Base-by-base conservation (phyloP, 768 basidiomycete species). In the Tulasnella sp. region DNA sequence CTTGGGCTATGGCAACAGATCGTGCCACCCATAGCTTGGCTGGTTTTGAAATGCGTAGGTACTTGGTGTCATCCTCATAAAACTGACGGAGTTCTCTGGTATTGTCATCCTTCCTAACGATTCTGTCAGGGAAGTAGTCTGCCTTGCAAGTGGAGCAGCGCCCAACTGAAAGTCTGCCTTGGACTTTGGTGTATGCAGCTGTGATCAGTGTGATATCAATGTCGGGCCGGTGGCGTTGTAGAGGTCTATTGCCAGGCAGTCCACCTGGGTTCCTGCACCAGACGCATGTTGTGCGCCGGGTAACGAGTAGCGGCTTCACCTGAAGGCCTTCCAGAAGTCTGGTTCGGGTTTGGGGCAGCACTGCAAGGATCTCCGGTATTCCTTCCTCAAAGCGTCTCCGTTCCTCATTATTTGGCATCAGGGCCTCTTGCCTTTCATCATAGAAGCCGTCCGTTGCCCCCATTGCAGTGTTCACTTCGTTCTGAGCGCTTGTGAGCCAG, bases 21-120 rank as follows among this genome's bases (percentile, higher is more conserved):
- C 81, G 48, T 42, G 83, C 80, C 5, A 82, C 80, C 83, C 82
- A 84, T 3, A 83, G 61, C 0, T 40, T 40, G 15, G 82, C 83
- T 71, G 72, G 40, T 73, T 83, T 82, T 0, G 82, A 84, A 9
- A 84, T 80, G 10, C 82, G 80, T 3, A 83, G 46, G 77, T 81
- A 83, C 37, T 73, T 20, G 0, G 80, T 51, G 51, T 82, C 79
- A 72, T 78, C 79, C 32, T 82, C 82, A 3, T 80, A 78, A 4
- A 73, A 69, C 32, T 80, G 67, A 9, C 80, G 69, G 0, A 23
- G 20, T n/a, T 37, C 69, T 1, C 18, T 16, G 18, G 40, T 40
- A 40, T 9, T 9, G 18, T 23, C 16, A 10, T n/a, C 73, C n/a
- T 74, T 71, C 10, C 18, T 78, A 3, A 79, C 80, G 9, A 83